These are phyloP conservation scores for Xerocomus minutiporus DNA, from an alignment of 1,284 basidiomycete genomes.

Conservation along the genomic window DNA sequence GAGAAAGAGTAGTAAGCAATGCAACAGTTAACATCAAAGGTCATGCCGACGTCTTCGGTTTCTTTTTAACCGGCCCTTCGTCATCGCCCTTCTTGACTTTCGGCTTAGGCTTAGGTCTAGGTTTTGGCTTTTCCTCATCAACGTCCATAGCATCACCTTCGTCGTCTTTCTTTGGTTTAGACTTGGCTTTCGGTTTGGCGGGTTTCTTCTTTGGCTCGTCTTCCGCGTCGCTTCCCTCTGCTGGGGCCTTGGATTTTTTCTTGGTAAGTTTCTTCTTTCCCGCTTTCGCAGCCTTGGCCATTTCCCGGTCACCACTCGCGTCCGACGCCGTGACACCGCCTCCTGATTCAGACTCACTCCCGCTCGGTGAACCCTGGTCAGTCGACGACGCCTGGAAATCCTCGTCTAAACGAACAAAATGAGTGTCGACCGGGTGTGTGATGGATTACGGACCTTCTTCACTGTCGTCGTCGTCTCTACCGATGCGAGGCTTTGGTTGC, in stretches of 20 bases:
- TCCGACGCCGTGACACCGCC: conserved; percentile 70
- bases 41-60: conserved; percentile 49
- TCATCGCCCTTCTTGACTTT: conserved; percentile 41
- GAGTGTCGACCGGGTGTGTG: not conserved
- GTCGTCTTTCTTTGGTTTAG: conserved; percentile 36
- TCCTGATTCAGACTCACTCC: conserved; percentile 65
- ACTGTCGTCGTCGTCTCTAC: conserved; percentile 69
- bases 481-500: conserved; percentile 48
- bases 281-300: conserved; percentile 46
- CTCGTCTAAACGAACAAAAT: conserved; percentile 50
- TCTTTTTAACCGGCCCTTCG: conserved; percentile 68
- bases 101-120: conserved; percentile 46
- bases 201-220: conserved; percentile 44
- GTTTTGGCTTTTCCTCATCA: conserved; percentile 38
- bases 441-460: conserved; percentile 62
- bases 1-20: not conserved
- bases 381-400: conserved; percentile 86
- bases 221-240: conserved; percentile 35
- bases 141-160: conserved; percentile 39
- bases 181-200: conserved; percentile 42
- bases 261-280: conserved; percentile 40
- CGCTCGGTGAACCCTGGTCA: conserved; percentile 80
- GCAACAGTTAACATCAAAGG: not conserved
- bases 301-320: conserved; percentile 65
- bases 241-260: conserved; percentile 35